phyloP scores from a whole-genome alignment of 441 rosid species.

The Breynia disticha region DNA sequence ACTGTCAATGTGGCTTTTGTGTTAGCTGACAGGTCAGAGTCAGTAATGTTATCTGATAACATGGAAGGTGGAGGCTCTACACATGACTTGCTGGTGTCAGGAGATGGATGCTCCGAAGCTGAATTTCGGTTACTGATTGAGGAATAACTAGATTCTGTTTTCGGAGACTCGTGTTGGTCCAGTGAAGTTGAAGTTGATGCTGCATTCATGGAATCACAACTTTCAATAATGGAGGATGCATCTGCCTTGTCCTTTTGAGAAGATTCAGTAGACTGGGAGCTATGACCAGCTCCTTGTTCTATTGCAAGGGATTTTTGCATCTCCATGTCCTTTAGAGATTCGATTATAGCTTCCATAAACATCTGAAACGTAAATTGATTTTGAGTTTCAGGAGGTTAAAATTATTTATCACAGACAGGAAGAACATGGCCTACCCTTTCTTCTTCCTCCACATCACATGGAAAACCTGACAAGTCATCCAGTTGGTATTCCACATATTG shows the following conservation, averaged over 20 bases:
- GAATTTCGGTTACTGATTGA: constrained; percentile 13
- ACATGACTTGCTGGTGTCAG: constrained; percentile 25
- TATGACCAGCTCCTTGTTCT: constrained; percentile 24
- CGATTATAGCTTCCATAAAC: constrained; percentile 82
- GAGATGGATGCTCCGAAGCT: constrained; percentile 24
- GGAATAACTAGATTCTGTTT: constrained; percentile 22
- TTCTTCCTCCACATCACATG: constrained; percentile 71
- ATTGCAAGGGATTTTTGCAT: constrained; percentile 24
- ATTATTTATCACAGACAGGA: constrained; percentile 5
- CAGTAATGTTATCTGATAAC: constrained; percentile 28
- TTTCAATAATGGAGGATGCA: constrained; percentile 20
- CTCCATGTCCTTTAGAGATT: constrained; percentile 67
- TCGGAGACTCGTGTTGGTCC: constrained; percentile 20
- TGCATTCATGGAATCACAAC: constrained; percentile 14
- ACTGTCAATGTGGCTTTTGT: constrained; percentile 78
- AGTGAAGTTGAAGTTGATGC: constrained; percentile 20
- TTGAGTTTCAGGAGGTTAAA: neutral
- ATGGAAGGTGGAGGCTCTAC: constrained; percentile 16
- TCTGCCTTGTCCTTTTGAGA: constrained; percentile 19
- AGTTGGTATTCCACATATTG: constrained; percentile 69
- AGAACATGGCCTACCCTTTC: constrained; percentile 46
- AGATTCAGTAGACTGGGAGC: constrained; percentile 24
- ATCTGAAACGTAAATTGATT: constrained; percentile 36
- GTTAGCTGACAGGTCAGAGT: constrained; percentile 49
- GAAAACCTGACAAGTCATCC: constrained; percentile 67